These are phyloP conservation scores for Mallotus repandus DNA, from an alignment of 441 rosid species.

Conservation along the genomic window DNA sequence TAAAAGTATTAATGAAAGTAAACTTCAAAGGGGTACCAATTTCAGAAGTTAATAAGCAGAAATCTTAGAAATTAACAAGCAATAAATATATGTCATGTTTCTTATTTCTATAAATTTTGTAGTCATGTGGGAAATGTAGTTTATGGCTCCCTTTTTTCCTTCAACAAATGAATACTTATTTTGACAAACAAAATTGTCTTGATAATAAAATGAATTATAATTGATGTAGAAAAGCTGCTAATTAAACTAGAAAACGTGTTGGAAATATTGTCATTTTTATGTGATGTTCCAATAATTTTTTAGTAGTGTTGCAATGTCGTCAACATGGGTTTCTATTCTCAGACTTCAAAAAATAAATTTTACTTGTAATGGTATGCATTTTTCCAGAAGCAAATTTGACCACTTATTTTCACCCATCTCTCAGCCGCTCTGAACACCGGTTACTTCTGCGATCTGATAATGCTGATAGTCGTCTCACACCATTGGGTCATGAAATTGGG, in stretches of 20 bases:
- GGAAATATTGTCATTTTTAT: background rate
- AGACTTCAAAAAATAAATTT: background rate
- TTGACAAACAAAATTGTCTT: background rate
- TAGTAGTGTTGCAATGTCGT: background rate
- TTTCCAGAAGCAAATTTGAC: background rate
- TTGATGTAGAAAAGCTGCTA: background rate
- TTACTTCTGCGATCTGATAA: constrained; percentile 93
- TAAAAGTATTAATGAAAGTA: background rate
- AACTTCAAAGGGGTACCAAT: no score
- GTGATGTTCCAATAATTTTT: background rate
- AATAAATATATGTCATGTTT: background rate
- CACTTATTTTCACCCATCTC: constrained; percentile 19
- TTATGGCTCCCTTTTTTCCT: background rate
- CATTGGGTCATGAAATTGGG: constrained; percentile 88
- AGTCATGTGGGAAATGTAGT: background rate
- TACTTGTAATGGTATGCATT: background rate
- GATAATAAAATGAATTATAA: no score
- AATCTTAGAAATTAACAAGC: background rate
- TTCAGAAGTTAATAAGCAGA: background rate
- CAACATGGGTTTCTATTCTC: background rate
- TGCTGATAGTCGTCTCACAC: constrained; percentile 98
- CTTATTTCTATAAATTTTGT: background rate
- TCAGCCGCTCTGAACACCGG: constrained; percentile 94
- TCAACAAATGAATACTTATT: background rate
- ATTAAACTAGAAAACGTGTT: background rate